Percentiles rank a stretch among this genome's conserved stretches.
phyloP scores from a whole-genome alignment of 2,329 filamentous ascomycete genomes.

The Geosmithia putterillii region DNA sequence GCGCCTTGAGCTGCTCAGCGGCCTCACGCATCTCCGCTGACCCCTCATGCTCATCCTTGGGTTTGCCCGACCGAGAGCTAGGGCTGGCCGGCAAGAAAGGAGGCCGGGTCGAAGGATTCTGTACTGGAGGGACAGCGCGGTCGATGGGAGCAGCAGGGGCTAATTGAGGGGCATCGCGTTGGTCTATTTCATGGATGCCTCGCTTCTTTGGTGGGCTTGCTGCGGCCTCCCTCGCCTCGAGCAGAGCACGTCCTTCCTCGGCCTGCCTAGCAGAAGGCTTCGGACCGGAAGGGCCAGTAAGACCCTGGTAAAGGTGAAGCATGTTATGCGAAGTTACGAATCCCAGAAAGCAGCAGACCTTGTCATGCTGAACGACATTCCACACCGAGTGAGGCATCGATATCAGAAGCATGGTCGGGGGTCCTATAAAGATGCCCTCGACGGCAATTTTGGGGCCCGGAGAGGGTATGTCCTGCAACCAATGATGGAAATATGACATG shows the following conservation, averaged over 20 bases:
- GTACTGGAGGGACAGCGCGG: not conserved
- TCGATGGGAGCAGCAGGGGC: not conserved
- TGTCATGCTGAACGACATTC: conserved; percentile 53
- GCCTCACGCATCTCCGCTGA: conserved; percentile 60
- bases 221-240: conserved; percentile 37
- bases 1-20: conserved; percentile 52
- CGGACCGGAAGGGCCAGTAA: conserved; percentile 34
- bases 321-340: conserved; percentile 57
- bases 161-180: conserved; percentile 9
- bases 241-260: conserved; percentile 43
- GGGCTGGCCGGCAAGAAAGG: not conserved
- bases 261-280: conserved; percentile 37
- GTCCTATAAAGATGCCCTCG: conserved; percentile 56
- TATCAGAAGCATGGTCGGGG: conserved; percentile 52
- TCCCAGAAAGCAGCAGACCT: conserved; percentile 53
- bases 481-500: conserved; percentile 54
- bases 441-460: conserved; percentile 47
- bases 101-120: not conserved
- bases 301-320: conserved; percentile 48
- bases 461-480: conserved; percentile 47
- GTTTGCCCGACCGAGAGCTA: conserved; percentile 9
- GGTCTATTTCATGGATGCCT: conserved; percentile 13
- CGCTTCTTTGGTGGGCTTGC: conserved; percentile 12
- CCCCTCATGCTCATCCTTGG: conserved; percentile 34
- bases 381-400: conserved; percentile 54